Base-by-base conservation (phyloP, 1,284 basidiomycete species). In the Salmacisia buchloeana region DNA sequence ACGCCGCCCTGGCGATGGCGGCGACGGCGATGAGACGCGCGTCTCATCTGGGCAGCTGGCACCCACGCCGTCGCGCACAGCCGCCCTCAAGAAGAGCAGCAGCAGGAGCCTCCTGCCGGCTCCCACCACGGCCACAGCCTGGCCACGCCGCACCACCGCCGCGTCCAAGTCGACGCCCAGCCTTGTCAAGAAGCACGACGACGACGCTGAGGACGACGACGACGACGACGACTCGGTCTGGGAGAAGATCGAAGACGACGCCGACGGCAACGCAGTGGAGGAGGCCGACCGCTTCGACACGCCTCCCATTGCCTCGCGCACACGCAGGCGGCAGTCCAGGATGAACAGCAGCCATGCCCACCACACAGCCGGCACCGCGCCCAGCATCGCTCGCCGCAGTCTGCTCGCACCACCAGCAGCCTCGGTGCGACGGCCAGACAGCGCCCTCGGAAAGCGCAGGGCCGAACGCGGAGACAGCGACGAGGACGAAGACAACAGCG, bases 381-480 rank as follows among this genome's bases (percentile, higher is more conserved):
- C 39, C 6, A 6, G 18, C 39, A 43, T n/a, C 39, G 15, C 39
- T n/a, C 23, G 18, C 39, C 6, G 39, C 39, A n/a, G 18, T 5
- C 39, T 43, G 5, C 39, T n/a, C 18, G 49, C 31, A 33, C 49
- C 49, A 27, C 15, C 23, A 7, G 18, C 49, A 25, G 23, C 49
- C 15, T 54, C 49, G 9, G 13, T n/a, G 13, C 25, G 10, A 34
- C 23, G 29, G 15, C 49, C 49, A 25, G 31, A 25, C 49, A 54
- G 49, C 49, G 49, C 49, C 5, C 49, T 54, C 23, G 49, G 49
- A 3, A 54, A 54, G n/a, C 49, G 49, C 27, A 25, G 49, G 29
- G 31, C 49, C 27, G 49, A 27, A 15, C 25, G 31, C 25, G 18
- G 49, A 29, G 25, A 54, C 10, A 31, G 34, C 27, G 31, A 31